Conservation (phyloP, 1,139 yeast genomes). For the Eremothecium sinecaudum region DNA sequence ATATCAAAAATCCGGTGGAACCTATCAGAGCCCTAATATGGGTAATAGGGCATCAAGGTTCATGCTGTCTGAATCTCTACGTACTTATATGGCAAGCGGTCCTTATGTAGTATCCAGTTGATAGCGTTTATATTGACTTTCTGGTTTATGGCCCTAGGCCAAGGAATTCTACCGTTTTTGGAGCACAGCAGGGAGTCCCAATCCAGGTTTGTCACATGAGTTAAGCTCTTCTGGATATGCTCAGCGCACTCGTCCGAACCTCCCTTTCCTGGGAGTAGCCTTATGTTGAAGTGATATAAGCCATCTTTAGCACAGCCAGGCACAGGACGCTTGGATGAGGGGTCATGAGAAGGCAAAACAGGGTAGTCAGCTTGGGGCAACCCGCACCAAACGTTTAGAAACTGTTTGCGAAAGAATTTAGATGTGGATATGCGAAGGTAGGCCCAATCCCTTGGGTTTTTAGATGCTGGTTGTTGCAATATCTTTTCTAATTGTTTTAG, state of each 20-base stretch:
- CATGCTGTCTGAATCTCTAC: too few relatives aligned
- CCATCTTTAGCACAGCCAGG: conserved; percentile 43
- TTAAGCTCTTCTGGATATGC: conserved; percentile 31
- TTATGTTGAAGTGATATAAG: conserved; percentile 36
- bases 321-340: conserved; percentile 15
- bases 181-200: too few relatives aligned
- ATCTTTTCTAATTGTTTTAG: conserved; percentile 1
- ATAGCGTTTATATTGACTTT: background rate
- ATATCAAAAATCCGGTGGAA: too few relatives aligned
- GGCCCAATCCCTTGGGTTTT: conserved; percentile 36
- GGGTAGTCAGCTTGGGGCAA: background rate
- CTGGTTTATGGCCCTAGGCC: background rate
- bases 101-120: background rate
- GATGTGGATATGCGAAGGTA: conserved; percentile 35
- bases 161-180: too few relatives aligned
- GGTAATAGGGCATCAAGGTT: too few relatives aligned
- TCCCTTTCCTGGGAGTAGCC: conserved; percentile 34
- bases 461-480: conserved; percentile 16
- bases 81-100: background rate
- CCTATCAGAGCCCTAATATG: too few relatives aligned
- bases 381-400: conserved; percentile 29
- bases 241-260: conserved; percentile 31
- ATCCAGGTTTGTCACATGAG: conserved; percentile 22
- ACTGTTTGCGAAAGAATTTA: conserved; percentile 33
- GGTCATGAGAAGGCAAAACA: conserved; percentile 10